phyloP scores from a whole-genome alignment of 805 yeast genomes.

The Candida sakaeoensis region DNA sequence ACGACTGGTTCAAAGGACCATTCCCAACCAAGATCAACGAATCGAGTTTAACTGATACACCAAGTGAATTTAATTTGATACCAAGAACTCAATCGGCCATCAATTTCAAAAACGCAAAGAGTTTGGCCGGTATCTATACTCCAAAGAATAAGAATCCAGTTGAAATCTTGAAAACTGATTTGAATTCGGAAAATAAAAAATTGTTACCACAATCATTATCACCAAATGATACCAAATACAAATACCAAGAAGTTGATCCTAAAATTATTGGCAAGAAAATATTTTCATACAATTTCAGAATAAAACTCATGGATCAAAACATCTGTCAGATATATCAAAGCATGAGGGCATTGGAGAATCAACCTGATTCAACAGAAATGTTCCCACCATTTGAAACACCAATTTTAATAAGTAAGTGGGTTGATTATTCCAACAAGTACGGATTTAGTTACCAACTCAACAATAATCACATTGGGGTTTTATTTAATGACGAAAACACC shows the following conservation, averaged over 20 bases:
- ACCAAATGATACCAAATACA: constrained; percentile 85
- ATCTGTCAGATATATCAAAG: constrained; percentile 35
- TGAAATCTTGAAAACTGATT: constrained; percentile 63
- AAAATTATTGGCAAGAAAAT: constrained; percentile 29
- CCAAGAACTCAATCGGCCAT: constrained; percentile 58
- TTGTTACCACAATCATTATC: constrained; percentile 86
- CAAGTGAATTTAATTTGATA: constrained; percentile 52
- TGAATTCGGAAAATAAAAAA: constrained; percentile 62
- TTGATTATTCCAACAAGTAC: constrained; percentile 92
- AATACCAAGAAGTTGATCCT: constrained; percentile 69
- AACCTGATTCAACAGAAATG: constrained; percentile 32
- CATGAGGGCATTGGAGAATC: constrained; percentile 41
- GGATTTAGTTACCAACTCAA: constrained; percentile 93
- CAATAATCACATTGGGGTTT: constrained; percentile 85
- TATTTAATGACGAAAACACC: constrained; percentile 81
- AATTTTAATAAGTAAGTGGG: constrained; percentile 89
- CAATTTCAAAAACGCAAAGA: constrained; percentile 66
- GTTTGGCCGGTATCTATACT: constrained; percentile 57
- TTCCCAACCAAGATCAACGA: constrained; percentile 72
- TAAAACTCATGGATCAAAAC: constrained; percentile 32
- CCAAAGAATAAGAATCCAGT: constrained; percentile 58
- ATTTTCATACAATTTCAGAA: constrained; percentile 29
- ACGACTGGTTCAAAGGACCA: constrained; percentile 83
- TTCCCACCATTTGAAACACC: constrained; percentile 53
- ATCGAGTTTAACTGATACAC: constrained; percentile 59